Conservation (phyloP, 305 asterid genomes). For the Rubia balearica region DNA sequence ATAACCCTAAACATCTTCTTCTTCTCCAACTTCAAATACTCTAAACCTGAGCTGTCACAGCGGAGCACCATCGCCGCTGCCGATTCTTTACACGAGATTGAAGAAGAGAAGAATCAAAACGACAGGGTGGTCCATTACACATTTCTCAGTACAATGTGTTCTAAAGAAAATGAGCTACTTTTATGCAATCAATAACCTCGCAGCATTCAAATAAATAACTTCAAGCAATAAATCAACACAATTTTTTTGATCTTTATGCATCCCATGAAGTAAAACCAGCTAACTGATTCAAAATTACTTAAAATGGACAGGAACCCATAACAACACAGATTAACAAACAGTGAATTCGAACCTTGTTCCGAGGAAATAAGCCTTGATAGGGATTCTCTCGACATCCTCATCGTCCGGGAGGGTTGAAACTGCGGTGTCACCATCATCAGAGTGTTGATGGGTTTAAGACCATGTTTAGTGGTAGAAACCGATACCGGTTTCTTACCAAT, state of each 20-base stretch:
- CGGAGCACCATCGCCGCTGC: too few species aligned
- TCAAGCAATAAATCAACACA: background rate
- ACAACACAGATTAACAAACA: background rate
- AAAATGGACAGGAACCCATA: background rate
- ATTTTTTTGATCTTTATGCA: background rate
- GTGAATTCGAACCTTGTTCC: slow-evolving; percentile 58
- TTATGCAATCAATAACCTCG: background rate
- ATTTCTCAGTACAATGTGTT: background rate
- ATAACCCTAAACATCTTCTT: too few species aligned
- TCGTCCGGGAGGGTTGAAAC: slow-evolving; percentile 20
- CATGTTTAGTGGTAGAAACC: too few species aligned
- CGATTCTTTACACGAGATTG: too few species aligned
- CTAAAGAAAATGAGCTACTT: background rate
- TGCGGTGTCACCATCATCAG: slow-evolving; percentile 23
- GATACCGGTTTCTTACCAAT: too few species aligned
- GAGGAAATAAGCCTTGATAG: slow-evolving; percentile 71
- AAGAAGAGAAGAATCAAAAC: background rate
- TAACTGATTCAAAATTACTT: background rate
- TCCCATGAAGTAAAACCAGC: background rate
- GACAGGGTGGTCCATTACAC: background rate
- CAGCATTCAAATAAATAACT: background rate
- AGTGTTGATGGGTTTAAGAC: slow-evolving; percentile 25
- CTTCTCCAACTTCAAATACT: too few species aligned
- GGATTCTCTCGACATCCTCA: slow-evolving; percentile 54
- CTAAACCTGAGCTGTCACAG: too few species aligned